Base-by-base conservation (phyloP, 306 rosid genomes). In the Acacia melanoxylon region DNA sequence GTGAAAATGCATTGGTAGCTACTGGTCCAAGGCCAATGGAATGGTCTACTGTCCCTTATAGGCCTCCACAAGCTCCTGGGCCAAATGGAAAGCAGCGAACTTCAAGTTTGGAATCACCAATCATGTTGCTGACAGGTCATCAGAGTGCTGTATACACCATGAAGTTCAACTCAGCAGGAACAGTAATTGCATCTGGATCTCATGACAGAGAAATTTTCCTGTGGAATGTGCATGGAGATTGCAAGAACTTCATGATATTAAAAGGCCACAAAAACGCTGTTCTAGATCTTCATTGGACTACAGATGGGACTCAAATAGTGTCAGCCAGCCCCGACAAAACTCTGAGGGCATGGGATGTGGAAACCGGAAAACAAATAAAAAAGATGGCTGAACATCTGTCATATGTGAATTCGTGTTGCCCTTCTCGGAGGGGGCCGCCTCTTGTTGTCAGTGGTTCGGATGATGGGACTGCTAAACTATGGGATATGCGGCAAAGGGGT, bases 401-500 rank as follows among this genome's bases (percentile, higher is more conserved):
- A 2, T 93, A 89, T 68, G 99, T 93, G 78, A 95, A 95, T 82
- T 86, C 98, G 2, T 95, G 99, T 49, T 94, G 97, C 81, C 97
- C 99, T 75, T 88, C 98, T 6, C 91, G 94, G n/a, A 92, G 98
- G 80, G 98, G 98, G 5, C 99, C 92, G 0, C 98, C 97, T 52
- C 97, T 95, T 63, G 86, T 95, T 78, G 97, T 93, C 79, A 95
- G 98, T 66, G 98, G 99, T 69, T 93, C 97, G 10, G 97, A 95
- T 74, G 99, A 95, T 74, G 97, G 99, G 85, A 92, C 99, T 76
- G 95, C 99, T 14, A 93, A 91, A 83, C 86, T 95, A 56, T 95
- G 98, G 99, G 99, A 95, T 78, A 95, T 95, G 99, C 94, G 98
- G 81, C 96, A 93, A 80, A 87, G 94, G 85, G 99, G 99, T 52